Base-by-base conservation (phyloP, 2,329 filamentous ascomycete species). In the Diaporthe ampelina region DNA sequence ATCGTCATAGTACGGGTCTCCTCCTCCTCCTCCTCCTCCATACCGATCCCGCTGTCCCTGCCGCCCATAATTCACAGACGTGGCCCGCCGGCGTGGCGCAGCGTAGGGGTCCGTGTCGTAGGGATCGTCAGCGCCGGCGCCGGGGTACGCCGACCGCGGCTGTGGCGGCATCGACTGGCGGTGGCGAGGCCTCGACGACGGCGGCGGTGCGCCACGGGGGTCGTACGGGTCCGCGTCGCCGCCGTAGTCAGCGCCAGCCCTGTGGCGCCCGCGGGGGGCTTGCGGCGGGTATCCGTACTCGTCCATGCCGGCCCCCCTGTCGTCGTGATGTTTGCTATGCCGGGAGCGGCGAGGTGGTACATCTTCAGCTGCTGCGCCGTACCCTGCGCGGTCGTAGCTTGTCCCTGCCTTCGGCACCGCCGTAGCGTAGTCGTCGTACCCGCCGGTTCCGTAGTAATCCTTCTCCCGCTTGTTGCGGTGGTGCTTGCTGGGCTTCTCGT, bases 111-210 rank as follows among this genome's bases (percentile, higher is more conserved):
- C 40, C 15, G 40, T 19, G 40, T 43, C 40, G 17, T 74, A 72
- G 8, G 58, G 35, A 17, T 74, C 72, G 4, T 52, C 67, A 9
- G 70, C 45, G 5, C 59, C 72, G 1, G 54, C 57, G 4, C 32
- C 57, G 4, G 57, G 70, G n/a, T 75, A 63, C 9, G 29, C 58
- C 4, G 72, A 57, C 24, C 74, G 74, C 15, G 67, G 4, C 26
- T 52, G 72, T 10, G 74, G 74, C 3, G 74, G 74, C 43, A 76
- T 29, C 21, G 72, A 74, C 68, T 76, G 74, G 9, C 74, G 74
- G 26, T 76, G 61, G 17, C 74, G 72, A 10, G 45, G 35, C 15
- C 72, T n/a, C n/a, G n/a, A 68, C 24, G 32, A n/a, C 26, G 68
- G 21, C 1, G 59, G 40, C 0, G 59, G 37, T 1, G 68, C 59